Percentiles rank a stretch among this genome's conserved stretches.
Conservation (phyloP, 1,284 basidiomycete genomes). For the Boletellus deceptivus region DNA sequence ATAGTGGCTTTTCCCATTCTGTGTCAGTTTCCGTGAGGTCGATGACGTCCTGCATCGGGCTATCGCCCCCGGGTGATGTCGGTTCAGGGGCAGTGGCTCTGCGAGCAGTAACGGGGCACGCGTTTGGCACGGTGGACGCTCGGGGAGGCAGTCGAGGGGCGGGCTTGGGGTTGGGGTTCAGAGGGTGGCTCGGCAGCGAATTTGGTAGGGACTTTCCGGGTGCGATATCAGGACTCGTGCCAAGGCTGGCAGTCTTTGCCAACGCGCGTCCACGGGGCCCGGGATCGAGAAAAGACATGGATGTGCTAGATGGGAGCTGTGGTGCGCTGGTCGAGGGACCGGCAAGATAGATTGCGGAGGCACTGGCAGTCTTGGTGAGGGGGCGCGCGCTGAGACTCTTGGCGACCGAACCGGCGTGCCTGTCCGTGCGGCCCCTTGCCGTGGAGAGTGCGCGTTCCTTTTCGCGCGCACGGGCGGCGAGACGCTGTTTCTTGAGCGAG, state of each 20-base stretch:
- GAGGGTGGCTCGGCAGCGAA: slow-evolving; percentile 15
- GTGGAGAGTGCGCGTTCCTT: slow-evolving; percentile 5
- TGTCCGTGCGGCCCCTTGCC: too few species aligned
- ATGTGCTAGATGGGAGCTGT: background rate
- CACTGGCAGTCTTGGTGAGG: slow-evolving; percentile 24
- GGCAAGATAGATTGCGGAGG: slow-evolving; percentile 13
- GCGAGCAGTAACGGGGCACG: background rate
- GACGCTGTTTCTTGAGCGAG: slow-evolving; percentile 24
- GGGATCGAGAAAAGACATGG: background rate
- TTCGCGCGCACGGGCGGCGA: slow-evolving; percentile 7
- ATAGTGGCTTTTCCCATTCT: slow-evolving; percentile 15
- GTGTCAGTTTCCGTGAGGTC: slow-evolving; percentile 25
- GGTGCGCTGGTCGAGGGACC: background rate
- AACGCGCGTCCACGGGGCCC: slow-evolving; percentile 10
- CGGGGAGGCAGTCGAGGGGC: background rate
- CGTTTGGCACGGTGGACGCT: background rate
- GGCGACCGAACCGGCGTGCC: too few species aligned
- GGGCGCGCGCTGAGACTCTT: background rate
- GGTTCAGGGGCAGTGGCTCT: background rate
- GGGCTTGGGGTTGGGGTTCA: slow-evolving; percentile 13
- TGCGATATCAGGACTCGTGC: background rate
- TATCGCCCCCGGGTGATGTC: slow-evolving; percentile 6
- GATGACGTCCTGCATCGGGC: slow-evolving; percentile 15
- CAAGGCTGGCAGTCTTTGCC: slow-evolving; percentile 13
- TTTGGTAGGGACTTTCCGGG: slow-evolving; percentile 15